Evolutionary conservation across 345 rosid genomes (phyloP).

Genomic region (Eutrema heterophyllum): DNA sequence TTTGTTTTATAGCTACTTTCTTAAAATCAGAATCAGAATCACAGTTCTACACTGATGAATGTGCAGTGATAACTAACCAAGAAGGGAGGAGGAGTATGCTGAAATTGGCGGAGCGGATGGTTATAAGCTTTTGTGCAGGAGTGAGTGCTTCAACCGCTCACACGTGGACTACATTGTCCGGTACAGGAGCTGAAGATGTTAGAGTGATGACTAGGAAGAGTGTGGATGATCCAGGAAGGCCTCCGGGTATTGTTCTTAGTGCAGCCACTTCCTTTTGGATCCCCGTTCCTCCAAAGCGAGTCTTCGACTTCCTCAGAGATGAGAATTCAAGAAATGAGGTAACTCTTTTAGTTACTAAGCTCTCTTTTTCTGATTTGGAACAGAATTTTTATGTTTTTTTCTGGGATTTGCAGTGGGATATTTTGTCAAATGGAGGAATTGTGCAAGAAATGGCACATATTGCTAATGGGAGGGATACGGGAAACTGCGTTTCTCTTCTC

Average conservation of each 20-base stretch:
- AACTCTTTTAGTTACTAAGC: not conserved
- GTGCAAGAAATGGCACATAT: slow-evolving; percentile 97
- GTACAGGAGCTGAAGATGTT: slow-evolving; percentile 92
- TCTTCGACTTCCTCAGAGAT: slow-evolving; percentile 88
- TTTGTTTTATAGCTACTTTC: not conserved
- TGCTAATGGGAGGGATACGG: slow-evolving; percentile 86
- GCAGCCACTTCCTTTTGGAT: slow-evolving; percentile 99
- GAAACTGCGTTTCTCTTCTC: slow-evolving; percentile 87
- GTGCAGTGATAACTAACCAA: slow-evolving; percentile 49
- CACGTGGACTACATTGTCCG: slow-evolving; percentile 83
- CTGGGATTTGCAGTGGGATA: slow-evolving; percentile 72
- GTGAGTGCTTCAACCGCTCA: slow-evolving; percentile 90
- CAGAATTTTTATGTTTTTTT: not conserved
- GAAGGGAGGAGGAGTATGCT: slow-evolving; percentile 91
- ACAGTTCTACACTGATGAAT: not conserved
- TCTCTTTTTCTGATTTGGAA: not conserved
- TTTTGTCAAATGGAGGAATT: slow-evolving; percentile 83
- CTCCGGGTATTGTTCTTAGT: slow-evolving; percentile 90
- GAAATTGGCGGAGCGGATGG: slow-evolving; percentile 92
- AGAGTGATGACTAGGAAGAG: slow-evolving; percentile 95
- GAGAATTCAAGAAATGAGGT: slow-evolving; percentile 88
- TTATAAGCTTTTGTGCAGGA: slow-evolving; percentile 81
- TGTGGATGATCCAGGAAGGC: slow-evolving; percentile 89
- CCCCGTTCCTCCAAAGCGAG: slow-evolving; percentile 69
- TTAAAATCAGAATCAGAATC: not conserved